Conservation (phyloP, 2,329 filamentous ascomycete genomes). For the Metarhizium album region DNA sequence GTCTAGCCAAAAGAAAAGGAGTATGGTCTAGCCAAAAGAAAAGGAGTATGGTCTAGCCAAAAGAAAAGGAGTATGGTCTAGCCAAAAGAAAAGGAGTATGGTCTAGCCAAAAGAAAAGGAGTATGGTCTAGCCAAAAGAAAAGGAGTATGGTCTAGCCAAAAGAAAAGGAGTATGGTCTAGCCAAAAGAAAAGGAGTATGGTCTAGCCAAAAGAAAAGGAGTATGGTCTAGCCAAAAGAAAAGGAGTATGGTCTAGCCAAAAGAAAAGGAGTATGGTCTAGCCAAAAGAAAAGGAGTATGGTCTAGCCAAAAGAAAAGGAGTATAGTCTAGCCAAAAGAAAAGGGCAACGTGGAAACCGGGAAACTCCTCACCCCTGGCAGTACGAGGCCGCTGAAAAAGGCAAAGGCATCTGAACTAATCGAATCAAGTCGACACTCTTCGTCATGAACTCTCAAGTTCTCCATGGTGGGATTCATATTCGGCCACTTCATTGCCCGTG, state of each 20-base stretch:
- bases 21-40: neutral
- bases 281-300: neutral
- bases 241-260: no score
- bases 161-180: neutral
- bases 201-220: no score
- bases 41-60: no score
- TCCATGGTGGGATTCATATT: conserved; percentile 56
- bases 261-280: neutral
- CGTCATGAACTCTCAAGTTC: conserved; percentile 48
- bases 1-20: no score
- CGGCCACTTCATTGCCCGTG: conserved; percentile 66
- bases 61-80: neutral
- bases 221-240: neutral
- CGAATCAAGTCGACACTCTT: conserved; percentile 45
- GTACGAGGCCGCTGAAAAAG: conserved; percentile 63
- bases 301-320: no score
- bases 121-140: neutral
- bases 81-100: neutral
- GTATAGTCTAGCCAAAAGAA: neutral
- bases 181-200: neutral
- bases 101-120: no score
- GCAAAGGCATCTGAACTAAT: conserved; percentile 64
- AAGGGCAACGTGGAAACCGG: no score
- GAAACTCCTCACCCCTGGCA: conserved; percentile 50
- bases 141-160: no score